These are phyloP conservation scores for Dactylis glomerata DNA, from an alignment of 176 grass and related monocot species.

Conservation along the genomic window DNA sequence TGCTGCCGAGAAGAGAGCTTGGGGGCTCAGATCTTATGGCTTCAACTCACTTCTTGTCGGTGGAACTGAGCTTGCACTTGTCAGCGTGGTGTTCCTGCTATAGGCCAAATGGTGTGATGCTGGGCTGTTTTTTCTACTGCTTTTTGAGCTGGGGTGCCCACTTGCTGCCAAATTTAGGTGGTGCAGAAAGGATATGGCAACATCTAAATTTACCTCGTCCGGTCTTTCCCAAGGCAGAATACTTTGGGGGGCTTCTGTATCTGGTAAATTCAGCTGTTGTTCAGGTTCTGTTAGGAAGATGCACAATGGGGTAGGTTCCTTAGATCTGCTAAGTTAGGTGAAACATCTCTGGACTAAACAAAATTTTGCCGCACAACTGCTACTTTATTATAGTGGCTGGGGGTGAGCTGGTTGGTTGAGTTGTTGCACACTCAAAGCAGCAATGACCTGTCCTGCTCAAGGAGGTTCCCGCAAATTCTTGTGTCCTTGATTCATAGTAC, in stretches of 20 bases:
- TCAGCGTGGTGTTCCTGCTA: not conserved
- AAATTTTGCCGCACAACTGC: not conserved
- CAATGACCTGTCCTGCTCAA: not conserved
- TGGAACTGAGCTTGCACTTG: not conserved
- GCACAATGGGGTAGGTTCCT: not conserved
- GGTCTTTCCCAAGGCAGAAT: not conserved
- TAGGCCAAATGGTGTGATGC: not conserved
- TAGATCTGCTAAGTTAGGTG: conserved; percentile 10
- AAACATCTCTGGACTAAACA: not conserved
- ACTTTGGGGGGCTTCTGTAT: not conserved
- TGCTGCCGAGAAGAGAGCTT: not conserved
- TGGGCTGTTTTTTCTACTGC: not conserved
- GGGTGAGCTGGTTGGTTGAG: not conserved
- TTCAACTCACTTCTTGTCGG: not conserved
- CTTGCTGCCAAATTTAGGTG: not conserved
- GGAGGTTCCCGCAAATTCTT: not conserved
- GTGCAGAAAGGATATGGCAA: not conserved
- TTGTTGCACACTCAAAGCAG: not conserved
- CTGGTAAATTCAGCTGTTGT: not conserved
- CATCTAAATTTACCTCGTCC: not conserved
- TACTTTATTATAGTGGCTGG: not conserved
- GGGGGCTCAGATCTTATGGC: not conserved
- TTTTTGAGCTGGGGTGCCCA: not conserved
- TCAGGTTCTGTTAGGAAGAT: not conserved
- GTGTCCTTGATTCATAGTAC: not conserved